Percentiles rank a stretch among this genome's conserved stretches.
phyloP scores from a whole-genome alignment of 495 filamentous ascomycete species.

The Penicillium silybi region DNA sequence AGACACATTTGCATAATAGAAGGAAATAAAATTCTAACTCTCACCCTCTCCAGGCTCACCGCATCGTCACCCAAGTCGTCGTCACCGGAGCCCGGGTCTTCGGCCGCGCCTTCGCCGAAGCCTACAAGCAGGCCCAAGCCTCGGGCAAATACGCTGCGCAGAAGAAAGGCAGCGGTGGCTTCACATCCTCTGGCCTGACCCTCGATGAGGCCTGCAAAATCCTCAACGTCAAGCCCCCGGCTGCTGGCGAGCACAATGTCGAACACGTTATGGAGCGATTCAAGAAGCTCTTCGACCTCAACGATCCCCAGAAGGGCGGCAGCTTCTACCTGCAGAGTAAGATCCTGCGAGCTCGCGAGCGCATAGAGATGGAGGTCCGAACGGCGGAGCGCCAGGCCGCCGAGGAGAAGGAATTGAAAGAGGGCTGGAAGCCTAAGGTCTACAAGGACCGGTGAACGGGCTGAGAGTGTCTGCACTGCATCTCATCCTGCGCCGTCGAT shows the following conservation, averaged over 20 bases:
- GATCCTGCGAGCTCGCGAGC: constrained; percentile 80
- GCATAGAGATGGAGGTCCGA: constrained; percentile 77
- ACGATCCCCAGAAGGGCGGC: constrained; percentile 91
- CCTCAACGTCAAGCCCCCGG: constrained; percentile 88
- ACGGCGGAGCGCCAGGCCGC: constrained; percentile 46
- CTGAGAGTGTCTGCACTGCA: background rate
- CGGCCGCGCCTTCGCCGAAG: constrained; percentile 87
- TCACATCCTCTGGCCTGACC: constrained; percentile 67
- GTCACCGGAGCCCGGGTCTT: constrained; percentile 85
- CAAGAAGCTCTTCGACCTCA: constrained; percentile 90
- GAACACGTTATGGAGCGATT: constrained; percentile 79
- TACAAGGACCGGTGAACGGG: constrained; percentile 72
- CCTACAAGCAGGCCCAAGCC: constrained; percentile 86
- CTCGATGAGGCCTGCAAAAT: constrained; percentile 98
- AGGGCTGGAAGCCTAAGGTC: constrained; percentile 91
- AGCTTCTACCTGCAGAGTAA: constrained; percentile 99
- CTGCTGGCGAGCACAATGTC: constrained; percentile 68
- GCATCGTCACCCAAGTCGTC: constrained; percentile 90
- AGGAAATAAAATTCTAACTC: constrained; percentile 3
- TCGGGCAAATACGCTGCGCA: constrained; percentile 75
- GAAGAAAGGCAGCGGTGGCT: constrained; percentile 44
- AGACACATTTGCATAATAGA: background rate
- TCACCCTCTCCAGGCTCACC: constrained; percentile 66
- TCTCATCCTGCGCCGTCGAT: constrained; percentile 1
- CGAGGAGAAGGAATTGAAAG: constrained; percentile 64